phyloP scores from a whole-genome alignment of 78 protist genomes.

The Dictyostelium capitatum region DNA sequence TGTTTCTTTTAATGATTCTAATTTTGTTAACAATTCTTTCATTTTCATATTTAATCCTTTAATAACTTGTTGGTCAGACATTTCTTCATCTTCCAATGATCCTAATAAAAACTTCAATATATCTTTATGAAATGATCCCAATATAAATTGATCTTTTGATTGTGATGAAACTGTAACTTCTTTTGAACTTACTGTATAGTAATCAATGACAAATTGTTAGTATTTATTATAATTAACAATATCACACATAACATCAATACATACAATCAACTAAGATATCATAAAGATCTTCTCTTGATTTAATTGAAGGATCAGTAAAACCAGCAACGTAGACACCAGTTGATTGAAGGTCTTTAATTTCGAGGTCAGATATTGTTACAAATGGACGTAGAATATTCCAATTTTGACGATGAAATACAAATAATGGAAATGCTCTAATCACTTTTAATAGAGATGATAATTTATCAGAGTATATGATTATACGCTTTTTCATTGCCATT shows the following conservation, averaged over 20 bases:
- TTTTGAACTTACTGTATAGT: conserved; percentile 54
- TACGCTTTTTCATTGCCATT: conserved; percentile 77
- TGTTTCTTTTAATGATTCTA: conserved; percentile 58
- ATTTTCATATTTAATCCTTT: conserved; percentile 31
- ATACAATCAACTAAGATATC: conserved; percentile 86
- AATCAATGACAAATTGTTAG: background rate
- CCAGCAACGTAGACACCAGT: conserved; percentile 83
- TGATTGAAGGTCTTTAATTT: conserved; percentile 59
- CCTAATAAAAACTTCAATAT: conserved; percentile 28
- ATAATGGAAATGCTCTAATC: conserved; percentile 79
- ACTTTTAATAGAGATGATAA: conserved; percentile 51
- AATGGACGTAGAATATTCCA: conserved; percentile 83
- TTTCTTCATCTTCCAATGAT: conserved; percentile 42
- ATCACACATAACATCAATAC: background rate
- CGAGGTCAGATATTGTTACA: conserved; percentile 60
- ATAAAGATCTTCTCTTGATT: conserved; percentile 80
- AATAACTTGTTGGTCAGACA: conserved; percentile 53
- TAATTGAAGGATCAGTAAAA: conserved; percentile 80
- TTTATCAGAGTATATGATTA: conserved; percentile 70
- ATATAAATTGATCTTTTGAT: conserved; percentile 71
- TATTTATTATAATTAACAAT: background rate
- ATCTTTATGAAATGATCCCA: conserved; percentile 71
- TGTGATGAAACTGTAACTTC: conserved; percentile 69
- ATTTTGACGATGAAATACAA: conserved; percentile 85
- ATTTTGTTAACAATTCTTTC: conserved; percentile 50